These are phyloP conservation scores for Suillus subaureus DNA, from an alignment of 768 basidiomycete genomes.

Conservation along the genomic window DNA sequence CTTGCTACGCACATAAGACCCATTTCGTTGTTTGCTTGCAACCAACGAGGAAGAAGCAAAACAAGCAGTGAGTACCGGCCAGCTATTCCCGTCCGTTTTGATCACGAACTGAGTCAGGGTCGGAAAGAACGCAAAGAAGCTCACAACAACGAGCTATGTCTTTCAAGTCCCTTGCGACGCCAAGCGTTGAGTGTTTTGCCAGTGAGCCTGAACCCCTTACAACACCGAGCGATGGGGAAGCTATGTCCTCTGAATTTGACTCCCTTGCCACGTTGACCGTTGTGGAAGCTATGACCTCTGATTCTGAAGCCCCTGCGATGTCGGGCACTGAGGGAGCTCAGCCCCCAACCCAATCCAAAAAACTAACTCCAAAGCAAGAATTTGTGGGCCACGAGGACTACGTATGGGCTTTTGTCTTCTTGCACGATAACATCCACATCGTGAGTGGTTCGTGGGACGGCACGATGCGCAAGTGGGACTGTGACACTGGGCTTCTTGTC, in stretches of 20 bases:
- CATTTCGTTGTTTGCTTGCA: background rate
- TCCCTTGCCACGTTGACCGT: background rate
- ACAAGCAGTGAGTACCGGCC: background rate
- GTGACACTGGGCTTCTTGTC: background rate
- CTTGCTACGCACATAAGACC: background rate
- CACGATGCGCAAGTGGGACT: slow-evolving; percentile 1
- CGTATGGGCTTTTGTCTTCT: background rate
- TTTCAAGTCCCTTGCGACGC: background rate
- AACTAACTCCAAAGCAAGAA: background rate
- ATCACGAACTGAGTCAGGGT: background rate
- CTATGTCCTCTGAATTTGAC: background rate
- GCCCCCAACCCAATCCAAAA: background rate
- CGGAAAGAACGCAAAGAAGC: background rate
- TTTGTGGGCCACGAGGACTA: background rate
- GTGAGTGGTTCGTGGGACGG: slow-evolving; percentile 1
- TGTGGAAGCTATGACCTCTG: background rate
- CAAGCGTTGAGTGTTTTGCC: background rate
- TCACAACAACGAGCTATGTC: background rate
- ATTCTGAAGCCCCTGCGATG: background rate
- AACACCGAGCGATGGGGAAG: background rate
- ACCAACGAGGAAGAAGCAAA: background rate
- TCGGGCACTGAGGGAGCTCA: background rate
- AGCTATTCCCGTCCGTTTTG: background rate
- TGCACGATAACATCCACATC: background rate
- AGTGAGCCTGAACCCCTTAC: background rate